These are phyloP conservation scores for Ambrosiella xylebori DNA, from an alignment of 2,329 filamentous ascomycete species.

Conservation along the genomic window DNA sequence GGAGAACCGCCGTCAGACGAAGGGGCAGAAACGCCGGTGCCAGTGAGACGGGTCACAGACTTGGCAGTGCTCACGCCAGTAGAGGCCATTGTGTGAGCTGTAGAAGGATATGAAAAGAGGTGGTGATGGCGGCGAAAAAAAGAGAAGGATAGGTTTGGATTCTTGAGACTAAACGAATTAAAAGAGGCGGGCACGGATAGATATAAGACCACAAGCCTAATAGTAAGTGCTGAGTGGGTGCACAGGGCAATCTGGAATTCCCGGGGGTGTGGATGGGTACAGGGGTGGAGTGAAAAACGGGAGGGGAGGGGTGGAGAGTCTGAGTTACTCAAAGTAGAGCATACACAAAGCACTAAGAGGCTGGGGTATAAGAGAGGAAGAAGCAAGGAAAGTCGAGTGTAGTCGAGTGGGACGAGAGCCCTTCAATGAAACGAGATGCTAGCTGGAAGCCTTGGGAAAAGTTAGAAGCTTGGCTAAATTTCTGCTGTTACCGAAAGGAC, in stretches of 20 bases:
- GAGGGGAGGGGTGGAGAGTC: not conserved
- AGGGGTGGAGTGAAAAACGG: not conserved
- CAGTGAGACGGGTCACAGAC: slow-evolving; percentile 14
- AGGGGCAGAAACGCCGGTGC: slow-evolving; percentile 16
- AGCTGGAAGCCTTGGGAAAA: not conserved
- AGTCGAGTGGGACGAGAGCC: not conserved
- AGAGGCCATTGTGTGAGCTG: slow-evolving; percentile 11
- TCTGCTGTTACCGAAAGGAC: not conserved
- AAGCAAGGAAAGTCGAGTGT: not conserved
- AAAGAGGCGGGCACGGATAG: not conserved
- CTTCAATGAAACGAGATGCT: not conserved
- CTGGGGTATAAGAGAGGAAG: not conserved
- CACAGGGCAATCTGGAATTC: not conserved
- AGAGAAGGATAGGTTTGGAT: not conserved
- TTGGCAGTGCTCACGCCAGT: slow-evolving; percentile 11
- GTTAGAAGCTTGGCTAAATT: not conserved
- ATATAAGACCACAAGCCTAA: not conserved
- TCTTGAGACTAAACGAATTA: not conserved
- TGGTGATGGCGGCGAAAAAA: not conserved
- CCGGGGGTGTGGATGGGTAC: not conserved
- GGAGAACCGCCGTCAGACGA: slow-evolving; percentile 36
- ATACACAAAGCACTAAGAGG: not conserved
- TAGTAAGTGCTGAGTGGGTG: not conserved
- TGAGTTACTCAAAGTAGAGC: not conserved
- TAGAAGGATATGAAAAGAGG: not conserved